phyloP scores from a whole-genome alignment of 192 early-diverging fungal genomes.

The Coemansia javaensis region DNA sequence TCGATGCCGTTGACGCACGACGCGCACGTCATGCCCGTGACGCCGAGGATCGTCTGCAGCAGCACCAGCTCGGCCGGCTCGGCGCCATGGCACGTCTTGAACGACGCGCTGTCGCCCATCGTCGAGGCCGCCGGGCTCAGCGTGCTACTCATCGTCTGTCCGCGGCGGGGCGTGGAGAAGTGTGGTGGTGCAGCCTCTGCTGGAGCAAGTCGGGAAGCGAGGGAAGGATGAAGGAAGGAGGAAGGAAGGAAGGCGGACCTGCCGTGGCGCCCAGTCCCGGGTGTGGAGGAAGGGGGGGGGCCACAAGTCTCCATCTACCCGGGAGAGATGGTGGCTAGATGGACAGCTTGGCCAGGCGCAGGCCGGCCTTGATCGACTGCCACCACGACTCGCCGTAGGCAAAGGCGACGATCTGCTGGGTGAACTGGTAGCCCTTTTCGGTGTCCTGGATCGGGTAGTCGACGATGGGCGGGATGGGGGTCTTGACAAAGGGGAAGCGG shows the following conservation, averaged over 20 bases:
- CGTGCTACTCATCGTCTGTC: no score
- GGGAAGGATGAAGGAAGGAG: no score
- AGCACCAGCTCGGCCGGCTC: no score
- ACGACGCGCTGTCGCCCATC: no score
- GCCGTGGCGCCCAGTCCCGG: no score
- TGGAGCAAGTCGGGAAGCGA: no score
- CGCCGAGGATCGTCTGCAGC: constrained; percentile 46
- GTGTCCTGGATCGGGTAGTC: constrained; percentile 67
- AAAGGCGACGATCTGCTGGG: constrained; percentile 54
- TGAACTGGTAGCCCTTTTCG: constrained; percentile 54
- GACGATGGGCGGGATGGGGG: constrained; percentile 67
- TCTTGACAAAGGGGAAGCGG: constrained; percentile 66
- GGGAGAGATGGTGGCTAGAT: constrained; percentile 10
- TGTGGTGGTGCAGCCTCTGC: no score
- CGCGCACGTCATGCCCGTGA: constrained; percentile 82
- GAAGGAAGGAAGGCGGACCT: no score
- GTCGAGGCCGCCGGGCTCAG: no score
- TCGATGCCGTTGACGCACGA: constrained; percentile 76
- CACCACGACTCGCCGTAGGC: constrained; percentile 51
- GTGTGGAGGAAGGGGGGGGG: no score
- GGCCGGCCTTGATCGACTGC: constrained; percentile 50
- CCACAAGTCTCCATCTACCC: neutral
- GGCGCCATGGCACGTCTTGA: no score
- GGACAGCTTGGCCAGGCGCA: constrained; percentile 52
- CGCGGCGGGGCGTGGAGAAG: no score